Conservation (phyloP, 768 basidiomycete species). For the Hygrocybe punicea region DNA sequence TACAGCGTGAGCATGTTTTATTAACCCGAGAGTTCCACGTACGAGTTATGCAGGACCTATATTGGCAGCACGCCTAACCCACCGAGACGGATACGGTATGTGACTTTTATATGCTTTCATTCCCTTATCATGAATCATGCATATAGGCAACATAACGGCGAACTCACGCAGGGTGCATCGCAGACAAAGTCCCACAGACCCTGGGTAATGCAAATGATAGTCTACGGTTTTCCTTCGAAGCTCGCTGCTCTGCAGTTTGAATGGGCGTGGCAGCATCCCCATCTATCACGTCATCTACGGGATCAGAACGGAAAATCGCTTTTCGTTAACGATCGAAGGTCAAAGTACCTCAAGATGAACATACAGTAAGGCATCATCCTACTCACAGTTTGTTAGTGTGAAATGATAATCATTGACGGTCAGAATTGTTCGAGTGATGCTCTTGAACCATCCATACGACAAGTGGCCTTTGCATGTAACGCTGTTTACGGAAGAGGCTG, state of each 20-base stretch:
- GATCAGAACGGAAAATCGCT: slow-evolving; percentile 39
- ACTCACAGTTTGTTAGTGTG: slow-evolving; percentile 3
- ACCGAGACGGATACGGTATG: slow-evolving; percentile 58
- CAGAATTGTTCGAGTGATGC: slow-evolving; percentile 50
- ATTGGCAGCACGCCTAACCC: slow-evolving; percentile 72
- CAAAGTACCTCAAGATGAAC: slow-evolving; percentile 41
- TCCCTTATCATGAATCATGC: background rate
- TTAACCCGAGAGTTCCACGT: background rate
- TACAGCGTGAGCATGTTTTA: slow-evolving; percentile 33
- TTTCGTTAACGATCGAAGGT: slow-evolving; percentile 32
- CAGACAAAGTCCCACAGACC: slow-evolving; percentile 60
- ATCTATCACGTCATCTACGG: slow-evolving; percentile 62
- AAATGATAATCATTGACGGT: background rate
- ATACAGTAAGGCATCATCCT: slow-evolving; percentile 43
- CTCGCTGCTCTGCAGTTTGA: slow-evolving; percentile 73
- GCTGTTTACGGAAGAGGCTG: slow-evolving; percentile 64
- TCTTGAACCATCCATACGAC: slow-evolving; percentile 62
- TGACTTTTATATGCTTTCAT: background rate
- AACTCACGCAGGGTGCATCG: slow-evolving; percentile 65
- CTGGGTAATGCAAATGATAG: slow-evolving; percentile 85
- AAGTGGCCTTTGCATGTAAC: slow-evolving; percentile 74
- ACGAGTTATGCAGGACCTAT: slow-evolving; percentile 51
- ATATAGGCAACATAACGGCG: slow-evolving; percentile 76
- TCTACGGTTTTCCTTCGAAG: slow-evolving; percentile 78
- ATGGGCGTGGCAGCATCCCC: slow-evolving; percentile 84